Evolutionary conservation across 495 filamentous ascomycete species (phyloP).

Genomic region (Penicillium silybi): DNA sequence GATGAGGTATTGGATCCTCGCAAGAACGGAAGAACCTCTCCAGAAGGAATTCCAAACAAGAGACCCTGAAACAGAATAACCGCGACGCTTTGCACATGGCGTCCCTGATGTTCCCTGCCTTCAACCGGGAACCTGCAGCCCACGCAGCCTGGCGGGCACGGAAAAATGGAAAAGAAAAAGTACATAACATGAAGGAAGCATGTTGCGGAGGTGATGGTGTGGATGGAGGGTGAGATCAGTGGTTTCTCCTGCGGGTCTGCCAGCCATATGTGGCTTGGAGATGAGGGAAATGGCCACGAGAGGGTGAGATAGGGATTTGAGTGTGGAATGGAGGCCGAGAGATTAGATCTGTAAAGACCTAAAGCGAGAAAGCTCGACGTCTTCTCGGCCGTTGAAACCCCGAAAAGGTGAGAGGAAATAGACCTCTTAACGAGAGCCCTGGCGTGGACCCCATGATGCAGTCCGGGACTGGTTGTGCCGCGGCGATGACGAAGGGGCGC

Average conservation of each 20-base stretch:
- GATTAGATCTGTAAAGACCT: not conserved
- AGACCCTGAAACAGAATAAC: not conserved
- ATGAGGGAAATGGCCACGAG: not conserved
- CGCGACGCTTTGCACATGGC: not conserved
- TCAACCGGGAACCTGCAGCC: not conserved
- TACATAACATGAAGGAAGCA: slow-evolving; percentile 18
- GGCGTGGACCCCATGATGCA: slow-evolving; percentile 31
- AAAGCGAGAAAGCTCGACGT: not conserved
- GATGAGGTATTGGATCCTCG: not conserved
- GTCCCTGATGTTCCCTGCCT: not conserved
- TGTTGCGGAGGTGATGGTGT: not conserved
- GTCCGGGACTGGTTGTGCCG: slow-evolving; percentile 28
- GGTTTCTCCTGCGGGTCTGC: not conserved
- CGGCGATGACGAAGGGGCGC: slow-evolving; percentile 21
- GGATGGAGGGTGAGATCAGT: slow-evolving; percentile 6
- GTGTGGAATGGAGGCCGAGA: not conserved
- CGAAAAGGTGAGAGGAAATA: slow-evolving; percentile 1
- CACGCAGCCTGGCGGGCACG: not conserved
- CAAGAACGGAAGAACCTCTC: not conserved
- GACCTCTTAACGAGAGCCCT: slow-evolving; percentile 18
- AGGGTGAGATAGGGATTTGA: not conserved
- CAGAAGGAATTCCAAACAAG: not conserved
- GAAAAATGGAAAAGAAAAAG: slow-evolving; percentile 8
- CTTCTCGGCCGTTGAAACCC: not conserved
- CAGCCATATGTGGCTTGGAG: not conserved